Conservation (phyloP, 306 rosid species). For the Pyrus pyrifolia region DNA sequence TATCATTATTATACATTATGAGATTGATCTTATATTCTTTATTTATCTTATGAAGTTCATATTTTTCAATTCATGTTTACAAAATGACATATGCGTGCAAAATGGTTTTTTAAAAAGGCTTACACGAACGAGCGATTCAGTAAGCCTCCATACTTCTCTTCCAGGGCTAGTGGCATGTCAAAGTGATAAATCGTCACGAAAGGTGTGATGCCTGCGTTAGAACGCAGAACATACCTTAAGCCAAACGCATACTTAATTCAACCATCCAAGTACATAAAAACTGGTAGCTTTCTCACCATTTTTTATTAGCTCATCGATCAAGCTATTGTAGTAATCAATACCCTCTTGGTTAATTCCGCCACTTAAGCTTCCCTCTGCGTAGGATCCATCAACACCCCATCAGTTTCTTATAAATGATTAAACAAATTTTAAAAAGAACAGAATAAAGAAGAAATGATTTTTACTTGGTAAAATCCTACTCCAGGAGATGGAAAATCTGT, state of each 20-base stretch:
- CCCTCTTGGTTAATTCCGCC: slow-evolving; percentile 28
- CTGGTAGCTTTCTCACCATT: slow-evolving; percentile 2
- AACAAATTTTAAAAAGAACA: not conserved
- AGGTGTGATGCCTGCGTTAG: slow-evolving; percentile 26
- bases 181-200: slow-evolving; percentile 31
- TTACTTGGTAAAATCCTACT: slow-evolving; percentile 33
- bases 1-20: too few relatives aligned
- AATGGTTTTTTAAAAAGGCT: not conserved
- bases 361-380: slow-evolving; percentile 16
- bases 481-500: slow-evolving; percentile 39
- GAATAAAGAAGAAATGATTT: too few relatives aligned
- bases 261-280: not conserved
- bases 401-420: not conserved
- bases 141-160: slow-evolving; percentile 32
- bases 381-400: not conserved
- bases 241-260: not conserved
- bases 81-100: not conserved
- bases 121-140: slow-evolving; percentile 31
- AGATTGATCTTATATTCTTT: too few relatives aligned
- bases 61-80: too few relatives aligned
- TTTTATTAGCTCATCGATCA: slow-evolving; percentile 15
- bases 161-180: slow-evolving; percentile 31
- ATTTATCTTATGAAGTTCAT: too few relatives aligned
- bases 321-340: slow-evolving; percentile 14
- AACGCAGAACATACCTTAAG: not conserved